Evolutionary conservation across 345 rosid genomes (phyloP).

Genomic region (Erucastrum elatum): DNA sequence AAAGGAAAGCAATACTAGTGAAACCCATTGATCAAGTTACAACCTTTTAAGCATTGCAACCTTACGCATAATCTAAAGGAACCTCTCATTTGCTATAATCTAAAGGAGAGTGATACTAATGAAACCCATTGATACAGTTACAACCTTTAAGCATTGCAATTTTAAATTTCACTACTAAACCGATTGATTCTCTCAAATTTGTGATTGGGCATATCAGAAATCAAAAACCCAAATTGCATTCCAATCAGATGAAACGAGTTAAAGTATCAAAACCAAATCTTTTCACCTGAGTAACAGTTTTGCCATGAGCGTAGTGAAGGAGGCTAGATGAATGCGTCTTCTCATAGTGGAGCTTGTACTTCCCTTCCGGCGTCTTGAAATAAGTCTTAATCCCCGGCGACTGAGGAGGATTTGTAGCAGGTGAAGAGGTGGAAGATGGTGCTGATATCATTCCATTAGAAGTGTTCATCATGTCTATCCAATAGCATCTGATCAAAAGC

Average conservation of each 20-base stretch:
- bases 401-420: constrained; percentile 78
- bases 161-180: neutral
- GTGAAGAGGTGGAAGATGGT: constrained; percentile 61
- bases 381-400: constrained; percentile 94
- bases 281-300: constrained; percentile 93
- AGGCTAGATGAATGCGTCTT: constrained; percentile 93
- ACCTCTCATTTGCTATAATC: neutral
- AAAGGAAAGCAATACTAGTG: neutral
- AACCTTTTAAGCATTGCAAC: neutral
- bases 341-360: constrained; percentile 95
- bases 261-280: neutral
- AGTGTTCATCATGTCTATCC: constrained; percentile 59
- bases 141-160: neutral
- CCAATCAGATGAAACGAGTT: neutral
- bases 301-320: constrained; percentile 94
- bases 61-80: neutral
- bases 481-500: constrained; percentile 52
- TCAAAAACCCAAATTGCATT: neutral
- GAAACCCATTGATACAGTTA: neutral
- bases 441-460: constrained; percentile 90
- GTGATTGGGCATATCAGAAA: neutral
- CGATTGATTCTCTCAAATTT: neutral
- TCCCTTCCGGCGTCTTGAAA: constrained; percentile 97
- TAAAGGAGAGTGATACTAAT: neutral
- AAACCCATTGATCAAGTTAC: neutral